Evolutionary conservation across 768 basidiomycete genomes (phyloP).

Genomic region (Infundibulicybe gibba): DNA sequence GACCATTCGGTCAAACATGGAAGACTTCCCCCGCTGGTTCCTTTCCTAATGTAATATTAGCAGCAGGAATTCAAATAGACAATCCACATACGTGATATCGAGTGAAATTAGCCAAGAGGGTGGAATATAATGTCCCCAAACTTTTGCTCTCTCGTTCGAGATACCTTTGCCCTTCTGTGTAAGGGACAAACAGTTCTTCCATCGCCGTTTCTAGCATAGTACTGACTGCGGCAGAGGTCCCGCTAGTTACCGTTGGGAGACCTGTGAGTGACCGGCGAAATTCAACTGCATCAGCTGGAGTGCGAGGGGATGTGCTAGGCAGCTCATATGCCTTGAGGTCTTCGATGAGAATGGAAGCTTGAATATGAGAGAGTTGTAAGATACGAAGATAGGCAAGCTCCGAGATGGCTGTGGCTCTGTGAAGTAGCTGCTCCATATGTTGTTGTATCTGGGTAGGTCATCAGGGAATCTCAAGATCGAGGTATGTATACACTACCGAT

Average conservation of each 20-base stretch:
- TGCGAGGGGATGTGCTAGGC: constrained; percentile 60
- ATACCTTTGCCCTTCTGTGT: constrained; percentile 88
- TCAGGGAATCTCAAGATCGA: background rate
- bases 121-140: constrained; percentile 74
- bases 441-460: constrained; percentile 79
- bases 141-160: constrained; percentile 89
- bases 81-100: constrained; percentile 76
- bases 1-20: constrained; percentile 89
- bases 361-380: constrained; percentile 81
- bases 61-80: constrained; percentile 2
- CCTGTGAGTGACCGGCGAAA: constrained; percentile 54
- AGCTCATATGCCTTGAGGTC: constrained; percentile 91
- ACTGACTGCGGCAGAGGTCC: constrained; percentile 59
- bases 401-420: constrained; percentile 69
- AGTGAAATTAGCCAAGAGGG: constrained; percentile 69
- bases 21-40: constrained; percentile 66
- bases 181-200: constrained; percentile 95
- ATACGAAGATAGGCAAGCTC: constrained; percentile 90
- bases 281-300: constrained; percentile 59
- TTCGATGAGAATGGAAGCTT: constrained; percentile 77
- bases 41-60: constrained; percentile 37
- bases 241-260: constrained; percentile 36
- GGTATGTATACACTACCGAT: constrained; percentile 56
- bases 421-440: constrained; percentile 88
- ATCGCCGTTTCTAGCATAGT: constrained; percentile 92